Base-by-base conservation (phyloP, 1,284 basidiomycete genomes). In the Ganoderma resinaceum region DNA sequence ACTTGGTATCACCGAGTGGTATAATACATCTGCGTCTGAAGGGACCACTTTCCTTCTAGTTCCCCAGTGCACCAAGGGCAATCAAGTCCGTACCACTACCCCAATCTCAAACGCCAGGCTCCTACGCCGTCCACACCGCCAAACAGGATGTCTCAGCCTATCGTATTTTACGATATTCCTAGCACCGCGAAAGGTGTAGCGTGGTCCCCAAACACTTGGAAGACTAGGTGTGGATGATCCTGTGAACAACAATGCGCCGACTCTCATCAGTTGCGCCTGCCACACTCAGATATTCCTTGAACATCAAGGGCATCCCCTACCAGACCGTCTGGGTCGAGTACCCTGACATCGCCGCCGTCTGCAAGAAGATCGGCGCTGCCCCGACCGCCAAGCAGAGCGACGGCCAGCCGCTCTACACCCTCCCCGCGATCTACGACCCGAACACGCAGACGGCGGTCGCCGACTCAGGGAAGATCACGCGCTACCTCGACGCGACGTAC, bases 401-500 rank as follows among this genome's bases (percentile, higher is more conserved):
- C 66, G 79, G 78, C 5, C 46, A 53, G 80, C 81, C 20, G 72
- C 75, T 55, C 77, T 81, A 63, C 62, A 53, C 62, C 8, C 62
- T 63, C 33, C 62, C 49, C 40, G 62, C 35, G 33, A 37, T 63
- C 64, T 69, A 72, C 69, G 75, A 75, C 65, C 73, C 78, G 2
- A 69, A 66, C 61, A 76, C 75, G 18, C 72, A 71, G n/a, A 70
- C 70, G 12, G 68, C 68, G 23, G 64, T 81, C 59, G 69, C 76
- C 7, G 81, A 81, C 63, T 81, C 80, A 6, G 29, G 46, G n/a
- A 52, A 61, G 14, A 82, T 82, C 69, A 78, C 78, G 16, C 60
- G 72, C 29, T 81, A 79, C 62, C 76, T 82, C 69, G 81, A 82
- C 63, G 65, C 67, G 55, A 76, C 75, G 33, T 82, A 80, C 70